Conservation (phyloP, 192 early-diverging fungal species). For the Phycomyces nitens region DNA sequence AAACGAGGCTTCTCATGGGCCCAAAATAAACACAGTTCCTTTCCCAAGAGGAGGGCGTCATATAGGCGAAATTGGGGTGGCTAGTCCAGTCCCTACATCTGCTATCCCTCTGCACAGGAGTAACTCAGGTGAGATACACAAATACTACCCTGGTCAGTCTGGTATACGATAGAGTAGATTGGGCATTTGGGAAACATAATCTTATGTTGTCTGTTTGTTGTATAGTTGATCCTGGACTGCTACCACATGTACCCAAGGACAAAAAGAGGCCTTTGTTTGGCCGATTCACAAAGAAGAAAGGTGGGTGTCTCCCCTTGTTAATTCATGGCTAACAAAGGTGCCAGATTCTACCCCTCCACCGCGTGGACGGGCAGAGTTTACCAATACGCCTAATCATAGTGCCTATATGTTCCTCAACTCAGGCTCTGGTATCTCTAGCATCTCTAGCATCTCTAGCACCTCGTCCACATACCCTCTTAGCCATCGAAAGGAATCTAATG, state of each 20-base stretch:
- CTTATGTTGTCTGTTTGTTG: background rate
- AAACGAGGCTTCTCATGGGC: background rate
- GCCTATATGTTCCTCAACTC: background rate
- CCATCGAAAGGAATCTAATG: slow-evolving; percentile 21
- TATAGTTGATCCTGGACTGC: background rate
- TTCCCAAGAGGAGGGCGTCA: slow-evolving; percentile 23
- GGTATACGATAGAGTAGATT: background rate
- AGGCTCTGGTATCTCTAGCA: slow-evolving; percentile 4
- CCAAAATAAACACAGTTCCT: slow-evolving; percentile 14
- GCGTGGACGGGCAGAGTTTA: background rate
- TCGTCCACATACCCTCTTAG: slow-evolving; percentile 2
- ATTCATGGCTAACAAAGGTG: background rate
- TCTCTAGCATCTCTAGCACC: background rate
- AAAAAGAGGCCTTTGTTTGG: slow-evolving; percentile 26
- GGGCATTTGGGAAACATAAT: background rate
- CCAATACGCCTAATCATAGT: too few relatives aligned
- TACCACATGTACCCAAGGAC: slow-evolving; percentile 11
- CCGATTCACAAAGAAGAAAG: slow-evolving; percentile 30
- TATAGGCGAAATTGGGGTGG: background rate
- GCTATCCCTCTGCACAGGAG: background rate
- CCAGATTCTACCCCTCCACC: background rate
- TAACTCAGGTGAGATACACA: slow-evolving; percentile 6
- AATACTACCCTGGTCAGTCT: slow-evolving; percentile 1
- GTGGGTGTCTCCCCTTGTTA: slow-evolving; percentile 5
- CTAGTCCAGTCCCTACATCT: background rate